A percentile compares a stretch with the other conserved stretches of the same genome.
Conservation (phyloP, 768 basidiomycete species). For the Amanita fuliginea region DNA sequence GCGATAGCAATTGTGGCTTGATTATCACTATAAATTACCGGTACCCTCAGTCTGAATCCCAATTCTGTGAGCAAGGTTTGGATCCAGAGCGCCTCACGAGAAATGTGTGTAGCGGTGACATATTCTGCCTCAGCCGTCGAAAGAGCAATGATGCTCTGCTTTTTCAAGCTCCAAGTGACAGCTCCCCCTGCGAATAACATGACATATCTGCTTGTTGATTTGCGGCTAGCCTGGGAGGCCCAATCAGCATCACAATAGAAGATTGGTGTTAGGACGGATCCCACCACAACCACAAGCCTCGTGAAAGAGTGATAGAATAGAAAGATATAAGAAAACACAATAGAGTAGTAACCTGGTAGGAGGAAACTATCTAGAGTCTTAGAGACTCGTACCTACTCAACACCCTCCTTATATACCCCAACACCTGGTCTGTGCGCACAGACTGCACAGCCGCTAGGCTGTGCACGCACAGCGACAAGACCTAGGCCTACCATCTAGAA, state of each 20-base stretch:
- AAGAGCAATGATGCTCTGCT: slow-evolving; percentile 23
- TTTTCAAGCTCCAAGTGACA: slow-evolving; percentile 19
- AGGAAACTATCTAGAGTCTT: no score
- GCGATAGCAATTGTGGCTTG: slow-evolving; percentile 12
- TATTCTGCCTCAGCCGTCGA: slow-evolving; percentile 19
- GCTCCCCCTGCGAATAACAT: slow-evolving; percentile 2
- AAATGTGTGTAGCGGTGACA: slow-evolving; percentile 23
- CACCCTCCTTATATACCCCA: no score
- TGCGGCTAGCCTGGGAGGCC: slow-evolving; percentile 5
- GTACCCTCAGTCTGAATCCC: neutral
- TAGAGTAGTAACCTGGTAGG: no score
- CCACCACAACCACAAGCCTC: no score
- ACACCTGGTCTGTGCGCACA: no score
- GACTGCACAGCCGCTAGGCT: no score
- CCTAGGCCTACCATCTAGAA: no score
- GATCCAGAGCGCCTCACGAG: slow-evolving; percentile 16
- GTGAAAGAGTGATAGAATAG: no score
- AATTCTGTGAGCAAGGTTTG: slow-evolving; percentile 10
- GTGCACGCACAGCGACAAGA: no score
- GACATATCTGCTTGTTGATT: slow-evolving; percentile 11
- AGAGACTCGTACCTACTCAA: no score
- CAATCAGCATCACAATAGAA: slow-evolving; percentile 10
- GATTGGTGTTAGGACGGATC: no score
- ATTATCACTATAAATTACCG: slow-evolving; percentile 10
- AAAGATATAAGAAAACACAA: no score